Evolutionary conservation across 352 stramenopile genomes (phyloP), one percentile per base, ranked within the genome.

Genomic region (Thraustotheca clavata): DNA sequence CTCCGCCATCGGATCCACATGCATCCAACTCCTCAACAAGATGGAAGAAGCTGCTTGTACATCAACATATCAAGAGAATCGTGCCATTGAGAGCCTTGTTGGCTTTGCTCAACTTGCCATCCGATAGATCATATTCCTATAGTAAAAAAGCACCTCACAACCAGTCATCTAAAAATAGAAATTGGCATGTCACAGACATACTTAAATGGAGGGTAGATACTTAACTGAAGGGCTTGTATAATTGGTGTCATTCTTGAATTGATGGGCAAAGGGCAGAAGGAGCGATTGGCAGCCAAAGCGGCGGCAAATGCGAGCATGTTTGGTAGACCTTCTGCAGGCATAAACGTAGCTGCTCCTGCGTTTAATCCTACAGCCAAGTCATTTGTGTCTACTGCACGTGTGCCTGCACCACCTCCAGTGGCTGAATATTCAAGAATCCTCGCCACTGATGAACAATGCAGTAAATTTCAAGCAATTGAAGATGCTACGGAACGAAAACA

Each of bases 221-320:
- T n/a, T n/a, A n/a, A n/a, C n/a, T n/a, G n/a, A n/a, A n/a, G n/a
- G n/a, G n/a, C n/a, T n/a, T n/a, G n/a, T n/a, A n/a, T n/a, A n/a
- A n/a, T n/a, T n/a, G 38, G 39, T 47, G 39, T 24, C 57, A 65
- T 6, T 57, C 31, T 38, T 35, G 57, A 65, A 65, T 54, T 41
- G 43, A 89, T 89, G 80, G 80, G 80, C 69, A 89, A 89, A 68
- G 80, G 71, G 72, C 80, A 89, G 67, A 77, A 79, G 50, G 72
- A 76, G 59, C 74, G 73, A 36, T 79, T 82, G 50, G 80, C 80
- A 49, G 77, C 76, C 27, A 73, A 76, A 47, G 75, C 79, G 54
- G 80, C 77, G 26, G 67, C 74, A 18, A 7, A 82, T 59, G 69
- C 73, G 22, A 55, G 72, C 35, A 61, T 74, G 38, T 71, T 86